Evolutionary conservation across 2,329 filamentous ascomycete species (phyloP).

Genomic region (Annulohypoxylon truncatum): DNA sequence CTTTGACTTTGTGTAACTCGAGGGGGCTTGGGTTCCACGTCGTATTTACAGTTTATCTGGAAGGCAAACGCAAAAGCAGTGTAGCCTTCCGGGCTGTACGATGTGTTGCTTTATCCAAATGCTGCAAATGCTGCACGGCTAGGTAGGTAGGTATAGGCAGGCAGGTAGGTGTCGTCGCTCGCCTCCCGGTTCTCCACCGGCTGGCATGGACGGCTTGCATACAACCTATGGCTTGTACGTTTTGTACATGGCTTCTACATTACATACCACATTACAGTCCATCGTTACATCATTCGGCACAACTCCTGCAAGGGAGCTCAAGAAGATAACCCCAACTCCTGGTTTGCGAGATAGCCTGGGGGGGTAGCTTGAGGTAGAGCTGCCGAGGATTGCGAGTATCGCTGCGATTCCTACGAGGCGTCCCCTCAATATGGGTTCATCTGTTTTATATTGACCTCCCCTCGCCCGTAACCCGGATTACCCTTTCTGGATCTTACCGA

Average conservation of each 20-base stretch:
- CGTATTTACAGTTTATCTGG: slow-evolving; percentile 34
- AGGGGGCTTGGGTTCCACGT: slow-evolving; percentile 33
- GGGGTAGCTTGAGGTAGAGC: slow-evolving; percentile 18
- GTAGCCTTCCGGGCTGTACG: slow-evolving; percentile 27
- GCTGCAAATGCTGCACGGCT: not conserved
- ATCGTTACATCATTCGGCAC: slow-evolving; percentile 42
- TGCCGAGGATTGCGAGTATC: slow-evolving; percentile 24
- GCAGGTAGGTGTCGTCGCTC: slow-evolving; percentile 26
- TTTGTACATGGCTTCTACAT: not conserved
- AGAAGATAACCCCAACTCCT: slow-evolving; percentile 25
- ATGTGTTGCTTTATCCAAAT: slow-evolving; percentile 21
- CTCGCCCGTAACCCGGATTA: slow-evolving; percentile 33
- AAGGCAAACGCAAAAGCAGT: slow-evolving; percentile 24
- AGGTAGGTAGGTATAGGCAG: not conserved
- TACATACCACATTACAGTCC: slow-evolving; percentile 33
- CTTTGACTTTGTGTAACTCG: slow-evolving; percentile 37
- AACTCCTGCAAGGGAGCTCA: slow-evolving; percentile 35
- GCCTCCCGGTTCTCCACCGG: slow-evolving; percentile 28
- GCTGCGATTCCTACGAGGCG: slow-evolving; percentile 26
- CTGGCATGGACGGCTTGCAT: slow-evolving; percentile 28
- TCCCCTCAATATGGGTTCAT: slow-evolving; percentile 38
- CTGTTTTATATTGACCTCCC: slow-evolving; percentile 40
- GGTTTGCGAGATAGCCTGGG: slow-evolving; percentile 10
- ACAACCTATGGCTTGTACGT: not conserved
- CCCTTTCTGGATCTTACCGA: slow-evolving; percentile 30